Evolutionary conservation across 345 rosid species (phyloP), one percentile per base, ranked within the genome.

Genomic region (Syzygium aromaticum): DNA sequence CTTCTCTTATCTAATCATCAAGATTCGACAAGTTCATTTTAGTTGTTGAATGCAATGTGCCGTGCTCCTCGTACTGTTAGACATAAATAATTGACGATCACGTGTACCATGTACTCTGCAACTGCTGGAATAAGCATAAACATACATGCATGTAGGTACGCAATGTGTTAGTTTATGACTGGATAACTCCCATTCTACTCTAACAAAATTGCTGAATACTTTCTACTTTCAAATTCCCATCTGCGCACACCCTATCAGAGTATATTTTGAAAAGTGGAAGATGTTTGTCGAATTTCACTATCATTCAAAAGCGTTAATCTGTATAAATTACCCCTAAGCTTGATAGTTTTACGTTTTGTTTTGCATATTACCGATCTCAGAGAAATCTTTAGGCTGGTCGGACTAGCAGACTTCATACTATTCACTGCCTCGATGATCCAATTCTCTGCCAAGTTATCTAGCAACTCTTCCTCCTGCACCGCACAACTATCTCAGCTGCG

Each of bases 381-480:
- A 61, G 28, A 57, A 40, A 85, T 88, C 63, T 88, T 88, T 54
- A 88, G 89, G 52, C 87, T 78, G 28, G 84, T 80, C 11, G 89
- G 89, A 78, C 87, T 85, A 51, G 86, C 84, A 40, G 87, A 80
- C 46, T 86, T 82, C 82, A 88, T 88, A 51, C 23, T 73, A 14
- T 82, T 86, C 4, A 88, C 63, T 8, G 87, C 87, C 87, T 85
- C 59, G 9, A 17, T 40, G 21, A 88, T 88, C 89, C 89, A 88
- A 10, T 61, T 86, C 21, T 63, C 89, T 27, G 30, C 87, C n/a
- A 2, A n/a, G 23, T 59, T 8, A 40, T 54, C 21, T 22, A 19
- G 17, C 86, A 51, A 28, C 83, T 86, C 87, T 15, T 78, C 16
- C 52, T 88, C 86, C 86, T 86, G 52, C 22, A 57, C 28, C 43